Base-by-base conservation (phyloP, 2,329 filamentous ascomycete species). In the Paraphoma chrysanthemicola region DNA sequence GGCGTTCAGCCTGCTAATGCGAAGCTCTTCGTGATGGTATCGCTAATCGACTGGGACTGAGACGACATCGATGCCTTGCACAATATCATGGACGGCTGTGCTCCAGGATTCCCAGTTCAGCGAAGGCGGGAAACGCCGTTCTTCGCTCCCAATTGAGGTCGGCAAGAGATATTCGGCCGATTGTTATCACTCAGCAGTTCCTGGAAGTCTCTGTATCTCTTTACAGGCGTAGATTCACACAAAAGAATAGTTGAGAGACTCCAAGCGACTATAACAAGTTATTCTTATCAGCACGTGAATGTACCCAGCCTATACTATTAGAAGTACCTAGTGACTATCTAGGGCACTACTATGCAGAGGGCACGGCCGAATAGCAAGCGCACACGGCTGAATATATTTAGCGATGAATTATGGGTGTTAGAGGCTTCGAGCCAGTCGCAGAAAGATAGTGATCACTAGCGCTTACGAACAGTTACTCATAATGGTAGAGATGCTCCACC, bases 21-120 rank as follows among this genome's bases (percentile, higher is more conserved):
- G 74, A 31, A 82, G 67, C 62, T 82, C 79, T 8, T 79, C 79
- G 54, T 77, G 81, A 6, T 64, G 48, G 60, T 80, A 82, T 12
- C 80, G 75, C 30, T 60, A 55, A 51, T 73, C 73, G 39, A 79
- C 67, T 5, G 58, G 49, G 14, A n/a, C 30, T 10, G 48, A 18
- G 18, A 51, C 48, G 2, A 30, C 38, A 23, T 59, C 41, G 11
- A 57, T 50, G 31, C 51, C 45, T n/a, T 42, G n/a, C 10, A 56
- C 31, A n/a, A 63, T 44, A n/a, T 28, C 33, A 11, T 52, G 30
- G 4, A 61, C 17, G 18, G 61, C 45, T 2, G 53, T 51, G 8
- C 38, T 29, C 62, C 54, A 63, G 3, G 38, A 31, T 8, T 12
- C 11, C 62, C 59, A 63, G 14, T 44, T 30, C 2, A 64, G 48